A percentile compares a stretch with the other conserved stretches of the same genome.
Evolutionary conservation across 257 asterid species (phyloP).

Genomic region (Solanum ossicruentum): DNA sequence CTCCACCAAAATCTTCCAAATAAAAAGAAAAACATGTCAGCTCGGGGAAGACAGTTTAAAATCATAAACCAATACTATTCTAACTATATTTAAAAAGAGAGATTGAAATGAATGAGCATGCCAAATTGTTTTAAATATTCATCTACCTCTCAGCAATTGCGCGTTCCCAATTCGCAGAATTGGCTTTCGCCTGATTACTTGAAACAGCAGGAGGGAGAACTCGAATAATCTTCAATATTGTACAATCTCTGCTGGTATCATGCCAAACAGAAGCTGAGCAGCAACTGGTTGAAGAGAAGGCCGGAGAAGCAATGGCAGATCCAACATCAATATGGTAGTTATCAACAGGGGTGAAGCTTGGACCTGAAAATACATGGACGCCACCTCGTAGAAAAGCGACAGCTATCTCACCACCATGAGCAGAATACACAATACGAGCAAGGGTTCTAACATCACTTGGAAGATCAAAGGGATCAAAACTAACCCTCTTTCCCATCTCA

Average conservation of each 20-base stretch:
- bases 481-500: constrained; percentile 47
- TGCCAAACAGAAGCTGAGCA: constrained; percentile 99
- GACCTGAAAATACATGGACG: constrained; percentile 80
- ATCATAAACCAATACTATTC: not conserved
- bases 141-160: constrained; percentile 98
- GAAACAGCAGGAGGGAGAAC: constrained; percentile 90
- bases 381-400: constrained; percentile 90
- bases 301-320: constrained; percentile 88
- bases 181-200: constrained; percentile 58
- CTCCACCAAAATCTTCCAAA: constrained; percentile 96
- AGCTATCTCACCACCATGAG: constrained; percentile 99
- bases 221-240: constrained; percentile 75
- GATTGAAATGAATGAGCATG: not conserved
- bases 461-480: constrained; percentile 93
- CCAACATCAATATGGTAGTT: constrained; percentile 82
- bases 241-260: constrained; percentile 63
- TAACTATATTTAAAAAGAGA: not conserved
- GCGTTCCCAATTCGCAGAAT: constrained; percentile 91
- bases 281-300: constrained; percentile 98
- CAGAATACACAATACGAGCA: constrained; percentile 91
- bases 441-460: constrained; percentile 96
- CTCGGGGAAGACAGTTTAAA: not conserved
- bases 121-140: not conserved
- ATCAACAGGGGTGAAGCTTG: constrained; percentile 57
- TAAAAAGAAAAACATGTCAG: not conserved